phyloP scores from a whole-genome alignment of 225 moss, liverwort and hornwort genomes.

The Bryoerythrophyllum caledonicum region DNA sequence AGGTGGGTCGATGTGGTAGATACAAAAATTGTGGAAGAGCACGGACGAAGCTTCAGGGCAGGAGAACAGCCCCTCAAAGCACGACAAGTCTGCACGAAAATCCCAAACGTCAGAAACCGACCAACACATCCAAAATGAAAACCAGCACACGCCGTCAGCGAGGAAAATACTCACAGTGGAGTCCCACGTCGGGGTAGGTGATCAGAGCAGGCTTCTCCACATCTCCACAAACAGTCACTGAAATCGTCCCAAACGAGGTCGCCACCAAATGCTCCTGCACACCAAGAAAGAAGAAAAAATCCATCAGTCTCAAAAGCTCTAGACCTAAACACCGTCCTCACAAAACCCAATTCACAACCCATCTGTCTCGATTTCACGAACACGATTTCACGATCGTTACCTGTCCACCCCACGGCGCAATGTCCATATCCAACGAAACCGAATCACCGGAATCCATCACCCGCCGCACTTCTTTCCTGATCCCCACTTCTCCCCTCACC shows the following conservation, averaged over 20 bases:
- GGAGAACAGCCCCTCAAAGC: slow-evolving; percentile 85
- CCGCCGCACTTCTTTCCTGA: no score
- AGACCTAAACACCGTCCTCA: neutral
- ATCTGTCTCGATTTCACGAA: neutral
- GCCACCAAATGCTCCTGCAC: slow-evolving; percentile 84
- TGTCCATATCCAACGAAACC: slow-evolving; percentile 76
- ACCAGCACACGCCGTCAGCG: neutral
- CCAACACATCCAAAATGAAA: neutral
- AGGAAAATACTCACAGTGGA: slow-evolving; percentile 65
- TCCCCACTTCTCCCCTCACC: neutral
- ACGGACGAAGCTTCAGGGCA: slow-evolving; percentile 92
- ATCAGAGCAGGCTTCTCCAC: slow-evolving; percentile 88
- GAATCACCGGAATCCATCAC: slow-evolving; percentile 61
- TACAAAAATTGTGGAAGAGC: slow-evolving; percentile 91
- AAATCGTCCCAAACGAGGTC: slow-evolving; percentile 80
- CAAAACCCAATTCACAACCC: no score
- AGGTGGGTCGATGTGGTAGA: slow-evolving; percentile 92
- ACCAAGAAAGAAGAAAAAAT: neutral
- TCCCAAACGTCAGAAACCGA: neutral
- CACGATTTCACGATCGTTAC: slow-evolving; percentile 48
- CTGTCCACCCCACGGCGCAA: slow-evolving; percentile 92
- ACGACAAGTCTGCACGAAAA: slow-evolving; percentile 59
- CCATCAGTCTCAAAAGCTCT: no score
- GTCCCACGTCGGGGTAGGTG: slow-evolving; percentile 95
- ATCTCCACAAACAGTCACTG: slow-evolving; percentile 88